Conservation (phyloP, 352 stramenopile species). For the Globisporangium paroecandrum region DNA sequence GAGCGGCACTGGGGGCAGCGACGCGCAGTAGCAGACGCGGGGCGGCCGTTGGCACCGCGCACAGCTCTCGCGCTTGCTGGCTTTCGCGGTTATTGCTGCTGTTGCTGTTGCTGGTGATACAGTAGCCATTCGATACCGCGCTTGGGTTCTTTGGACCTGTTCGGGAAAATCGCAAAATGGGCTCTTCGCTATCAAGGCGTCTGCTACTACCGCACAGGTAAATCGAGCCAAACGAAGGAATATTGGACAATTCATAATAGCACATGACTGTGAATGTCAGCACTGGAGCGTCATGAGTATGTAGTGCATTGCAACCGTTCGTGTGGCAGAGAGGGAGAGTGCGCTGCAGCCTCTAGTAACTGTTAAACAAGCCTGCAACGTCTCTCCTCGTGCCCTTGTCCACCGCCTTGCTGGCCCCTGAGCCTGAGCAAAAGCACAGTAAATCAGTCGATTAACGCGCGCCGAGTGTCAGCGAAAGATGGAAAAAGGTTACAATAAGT, state of each 20-base stretch:
- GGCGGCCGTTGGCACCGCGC: conserved; percentile 38
- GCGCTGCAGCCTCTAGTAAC: no score
- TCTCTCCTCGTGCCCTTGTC: not conserved
- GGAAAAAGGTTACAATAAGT: conserved; percentile 9
- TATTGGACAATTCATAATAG: no score
- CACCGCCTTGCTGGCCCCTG: no score
- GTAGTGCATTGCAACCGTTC: not conserved
- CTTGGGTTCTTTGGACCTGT: not conserved
- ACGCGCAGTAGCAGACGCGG: conserved; percentile 56
- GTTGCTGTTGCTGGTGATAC: not conserved
- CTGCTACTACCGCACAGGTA: not conserved
- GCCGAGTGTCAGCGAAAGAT: not conserved
- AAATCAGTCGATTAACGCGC: not conserved
- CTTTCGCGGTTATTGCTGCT: not conserved
- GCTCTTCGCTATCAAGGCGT: not conserved
- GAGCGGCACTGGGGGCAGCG: conserved; percentile 30
- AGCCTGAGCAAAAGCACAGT: not conserved
- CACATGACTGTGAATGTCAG: not conserved
- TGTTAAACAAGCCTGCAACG: not conserved
- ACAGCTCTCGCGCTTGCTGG: conserved; percentile 33
- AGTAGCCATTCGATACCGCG: conserved; percentile 9
- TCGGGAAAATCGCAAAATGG: conserved; percentile 3
- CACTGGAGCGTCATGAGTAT: not conserved
- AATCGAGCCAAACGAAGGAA: not conserved
- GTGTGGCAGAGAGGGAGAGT: no score